Conservation (phyloP, 2,329 filamentous ascomycete genomes). For the Talaromyces sp. region DNA sequence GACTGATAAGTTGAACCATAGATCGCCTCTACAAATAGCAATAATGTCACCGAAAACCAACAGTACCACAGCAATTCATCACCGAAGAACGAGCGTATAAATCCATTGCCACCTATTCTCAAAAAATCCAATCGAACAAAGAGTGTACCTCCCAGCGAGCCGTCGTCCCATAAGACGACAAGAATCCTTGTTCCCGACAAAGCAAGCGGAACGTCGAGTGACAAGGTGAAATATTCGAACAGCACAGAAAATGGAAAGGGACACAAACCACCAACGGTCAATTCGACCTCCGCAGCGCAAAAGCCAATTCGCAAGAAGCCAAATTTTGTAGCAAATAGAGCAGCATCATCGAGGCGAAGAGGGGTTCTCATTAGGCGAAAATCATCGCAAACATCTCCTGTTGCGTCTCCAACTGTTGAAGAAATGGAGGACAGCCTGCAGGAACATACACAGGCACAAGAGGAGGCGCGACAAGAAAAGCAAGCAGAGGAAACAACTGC, state of each 20-base stretch:
- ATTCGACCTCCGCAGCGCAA: neutral
- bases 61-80: neutral
- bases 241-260: constrained; percentile 1
- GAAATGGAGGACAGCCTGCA: neutral
- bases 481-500: neutral
- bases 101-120: constrained; percentile 36
- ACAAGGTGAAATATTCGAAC: constrained; percentile 25
- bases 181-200: constrained; percentile 30
- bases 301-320: constrained; percentile 29
- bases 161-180: constrained; percentile 28
- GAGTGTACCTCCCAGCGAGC: constrained; percentile 20
- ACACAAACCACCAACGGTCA: neutral
- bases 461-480: neutral
- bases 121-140: constrained; percentile 35
- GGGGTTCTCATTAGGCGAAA: constrained; percentile 34
- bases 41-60: neutral
- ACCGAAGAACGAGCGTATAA: constrained; percentile 16
- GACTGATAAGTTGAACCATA: neutral
- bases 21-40: neutral
- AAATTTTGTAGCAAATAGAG: constrained; percentile 27
- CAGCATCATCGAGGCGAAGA: constrained; percentile 29
- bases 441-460: neutral
- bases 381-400: constrained; percentile 34
- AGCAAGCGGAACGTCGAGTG: constrained; percentile 23
- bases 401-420: constrained; percentile 14